phyloP scores from a whole-genome alignment of 1,284 basidiomycete genomes.

The Limonomyces culmigenus region DNA sequence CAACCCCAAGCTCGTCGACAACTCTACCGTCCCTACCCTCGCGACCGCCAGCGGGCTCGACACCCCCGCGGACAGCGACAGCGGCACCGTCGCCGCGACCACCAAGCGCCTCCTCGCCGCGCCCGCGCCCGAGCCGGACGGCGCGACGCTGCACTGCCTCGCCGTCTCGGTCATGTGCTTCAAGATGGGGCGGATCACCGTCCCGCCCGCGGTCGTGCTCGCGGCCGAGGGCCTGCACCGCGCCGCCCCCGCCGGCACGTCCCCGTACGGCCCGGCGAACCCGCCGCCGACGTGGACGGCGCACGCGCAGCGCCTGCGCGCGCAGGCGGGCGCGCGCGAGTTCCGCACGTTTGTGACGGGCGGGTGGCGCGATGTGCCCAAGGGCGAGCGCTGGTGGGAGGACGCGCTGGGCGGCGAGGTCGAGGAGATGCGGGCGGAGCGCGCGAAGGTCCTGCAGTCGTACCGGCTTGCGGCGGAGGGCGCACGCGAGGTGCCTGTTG shows the following conservation, averaged over 20 bases:
- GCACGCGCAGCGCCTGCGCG: conserved; percentile 7
- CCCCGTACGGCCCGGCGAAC: conserved; percentile 22
- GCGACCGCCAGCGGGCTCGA: conserved; percentile 8
- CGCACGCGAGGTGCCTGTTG: too few relatives aligned
- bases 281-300: conserved; percentile 37
- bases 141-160: conserved; percentile 48
- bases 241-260: conserved; percentile 10
- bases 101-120: conserved; percentile 7
- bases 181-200: conserved; percentile 60
- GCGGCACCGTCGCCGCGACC: conserved; percentile 15
- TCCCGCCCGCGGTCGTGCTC: conserved; percentile 49
- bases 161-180: conserved; percentile 54
- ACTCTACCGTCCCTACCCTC: conserved; percentile 12
- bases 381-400: conserved; percentile 47
- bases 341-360: conserved; percentile 29
- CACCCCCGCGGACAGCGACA: conserved; percentile 11
- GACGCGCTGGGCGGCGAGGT: conserved; percentile 30
- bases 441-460: too few relatives aligned
- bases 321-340: conserved; percentile 13
- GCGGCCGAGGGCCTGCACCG: conserved; percentile 35
- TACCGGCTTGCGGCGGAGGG: too few relatives aligned
- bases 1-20: neutral
- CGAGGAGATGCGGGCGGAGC: conserved; percentile 24
- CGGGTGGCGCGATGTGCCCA: conserved; percentile 39
- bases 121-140: conserved; percentile 34